Percentiles rank a stretch among this genome's conserved stretches.
Evolutionary conservation across 2,329 filamentous ascomycete species (phyloP).

Genomic region (Xylaria sp.): DNA sequence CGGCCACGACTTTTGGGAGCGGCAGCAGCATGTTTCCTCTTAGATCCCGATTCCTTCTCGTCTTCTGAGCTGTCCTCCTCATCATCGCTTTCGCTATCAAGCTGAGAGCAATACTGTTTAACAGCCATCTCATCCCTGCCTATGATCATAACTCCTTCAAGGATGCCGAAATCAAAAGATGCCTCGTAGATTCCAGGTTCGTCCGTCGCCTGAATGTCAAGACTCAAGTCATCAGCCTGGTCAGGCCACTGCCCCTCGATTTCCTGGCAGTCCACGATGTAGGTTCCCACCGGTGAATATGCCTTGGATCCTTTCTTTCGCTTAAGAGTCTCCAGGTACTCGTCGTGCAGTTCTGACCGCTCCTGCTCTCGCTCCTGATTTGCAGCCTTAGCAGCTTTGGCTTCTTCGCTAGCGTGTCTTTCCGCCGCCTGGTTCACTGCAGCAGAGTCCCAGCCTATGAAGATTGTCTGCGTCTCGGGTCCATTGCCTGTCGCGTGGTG

Average conservation of each 20-base stretch:
- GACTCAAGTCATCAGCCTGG: slow-evolving; percentile 39
- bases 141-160: slow-evolving; percentile 47
- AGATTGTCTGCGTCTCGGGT: slow-evolving; percentile 22
- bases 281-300: slow-evolving; percentile 42
- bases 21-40: slow-evolving; percentile 37
- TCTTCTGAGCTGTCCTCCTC: slow-evolving; percentile 10
- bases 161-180: slow-evolving; percentile 47
- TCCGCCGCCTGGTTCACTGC: slow-evolving; percentile 22
- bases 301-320: background rate
- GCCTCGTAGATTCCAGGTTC: slow-evolving; percentile 45
- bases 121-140: slow-evolving; percentile 42
- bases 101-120: slow-evolving; percentile 41
- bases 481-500: slow-evolving; percentile 17
- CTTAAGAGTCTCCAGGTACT: slow-evolving; percentile 29
- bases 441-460: slow-evolving; percentile 31
- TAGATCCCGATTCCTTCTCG: slow-evolving; percentile 25
- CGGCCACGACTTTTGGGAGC: background rate
- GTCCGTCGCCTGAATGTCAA: slow-evolving; percentile 43
- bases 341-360: slow-evolving; percentile 16
- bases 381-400: slow-evolving; percentile 9
- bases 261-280: slow-evolving; percentile 44
- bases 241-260: slow-evolving; percentile 44
- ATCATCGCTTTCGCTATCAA: slow-evolving; percentile 19
- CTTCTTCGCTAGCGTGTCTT: slow-evolving; percentile 10
- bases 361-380: slow-evolving; percentile 17